These are phyloP conservation scores for Fusarium newnesense DNA, from an alignment of 2,329 filamentous ascomycete genomes.

Conservation along the genomic window DNA sequence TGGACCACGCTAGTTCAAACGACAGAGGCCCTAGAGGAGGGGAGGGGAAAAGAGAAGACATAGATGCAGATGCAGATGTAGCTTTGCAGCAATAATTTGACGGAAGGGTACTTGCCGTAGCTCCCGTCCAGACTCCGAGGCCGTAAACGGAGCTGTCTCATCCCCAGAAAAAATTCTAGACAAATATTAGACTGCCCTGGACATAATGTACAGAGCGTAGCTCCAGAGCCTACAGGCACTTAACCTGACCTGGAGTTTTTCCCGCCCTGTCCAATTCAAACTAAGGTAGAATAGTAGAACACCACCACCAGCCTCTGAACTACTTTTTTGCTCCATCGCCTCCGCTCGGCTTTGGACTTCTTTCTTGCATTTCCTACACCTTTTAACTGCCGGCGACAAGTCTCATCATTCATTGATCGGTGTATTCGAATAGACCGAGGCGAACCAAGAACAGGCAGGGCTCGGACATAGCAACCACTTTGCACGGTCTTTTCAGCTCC, in stretches of 20 bases:
- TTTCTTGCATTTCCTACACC: constrained; percentile 15
- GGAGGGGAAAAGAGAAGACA: background rate
- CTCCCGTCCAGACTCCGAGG: constrained; percentile 49
- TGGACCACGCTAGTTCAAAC: background rate
- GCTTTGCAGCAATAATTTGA: background rate
- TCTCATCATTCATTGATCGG: constrained; percentile 7
- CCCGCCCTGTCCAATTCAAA: constrained; percentile 22
- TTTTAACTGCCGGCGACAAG: background rate
- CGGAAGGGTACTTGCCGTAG: constrained; percentile 8
- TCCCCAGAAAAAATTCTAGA: constrained; percentile 49
- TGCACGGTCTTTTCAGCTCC: constrained; percentile 24
- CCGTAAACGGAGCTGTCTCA: constrained; percentile 50
- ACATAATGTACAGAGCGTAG: background rate
- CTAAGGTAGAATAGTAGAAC: constrained; percentile 20
- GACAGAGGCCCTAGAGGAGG: background rate
- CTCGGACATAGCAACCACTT: constrained; percentile 10
- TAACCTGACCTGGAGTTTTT: constrained; percentile 30
- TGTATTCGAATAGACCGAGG: constrained; percentile 17
- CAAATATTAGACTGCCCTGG: constrained; percentile 16
- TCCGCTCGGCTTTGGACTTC: constrained; percentile 24
- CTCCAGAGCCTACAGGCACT: constrained; percentile 14
- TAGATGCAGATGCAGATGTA: background rate
- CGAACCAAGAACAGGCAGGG: background rate
- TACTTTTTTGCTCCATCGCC: constrained; percentile 36
- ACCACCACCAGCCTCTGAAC: constrained; percentile 14